Conservation (phyloP, 768 basidiomycete genomes). For the Phylloporus arenicola region DNA sequence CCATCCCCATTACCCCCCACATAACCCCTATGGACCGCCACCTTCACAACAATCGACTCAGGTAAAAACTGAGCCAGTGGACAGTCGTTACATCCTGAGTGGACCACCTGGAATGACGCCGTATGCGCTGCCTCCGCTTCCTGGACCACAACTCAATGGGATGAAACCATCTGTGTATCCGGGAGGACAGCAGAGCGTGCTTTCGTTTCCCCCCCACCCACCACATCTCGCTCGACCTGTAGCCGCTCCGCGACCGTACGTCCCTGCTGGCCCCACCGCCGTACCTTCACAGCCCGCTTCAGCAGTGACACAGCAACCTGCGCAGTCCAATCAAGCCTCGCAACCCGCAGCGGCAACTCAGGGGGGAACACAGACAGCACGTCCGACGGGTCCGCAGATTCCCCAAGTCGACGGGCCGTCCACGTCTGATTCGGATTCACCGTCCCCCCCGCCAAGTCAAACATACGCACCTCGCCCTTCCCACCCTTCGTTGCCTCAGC, state of each 20-base stretch:
- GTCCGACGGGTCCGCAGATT: slow-evolving; percentile 36
- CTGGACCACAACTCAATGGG: slow-evolving; percentile 60
- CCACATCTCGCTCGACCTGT: slow-evolving; percentile 25
- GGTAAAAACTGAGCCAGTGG: slow-evolving; percentile 72
- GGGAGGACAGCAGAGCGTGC: slow-evolving; percentile 53
- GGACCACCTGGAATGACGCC: slow-evolving; percentile 36
- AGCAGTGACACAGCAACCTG: slow-evolving; percentile 13
- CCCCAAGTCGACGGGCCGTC: slow-evolving; percentile 81
- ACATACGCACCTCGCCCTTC: slow-evolving; percentile 63
- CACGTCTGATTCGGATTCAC: slow-evolving; percentile 61
- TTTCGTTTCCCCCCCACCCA: slow-evolving; percentile 45
- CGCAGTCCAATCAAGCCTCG: slow-evolving; percentile 13
- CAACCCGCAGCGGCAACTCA: slow-evolving; percentile 12
- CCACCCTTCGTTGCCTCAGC: slow-evolving; percentile 75
- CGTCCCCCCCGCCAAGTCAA: slow-evolving; percentile 59
- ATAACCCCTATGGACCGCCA: slow-evolving; percentile 46
- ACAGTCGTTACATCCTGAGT: slow-evolving; percentile 60
- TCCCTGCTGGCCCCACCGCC: slow-evolving; percentile 17
- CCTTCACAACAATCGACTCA: slow-evolving; percentile 35
- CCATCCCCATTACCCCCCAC: slow-evolving; percentile 50
- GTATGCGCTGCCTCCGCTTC: slow-evolving; percentile 56
- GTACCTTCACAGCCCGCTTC: slow-evolving; percentile 17
- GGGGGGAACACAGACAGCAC: slow-evolving; percentile 14
- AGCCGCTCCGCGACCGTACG: slow-evolving; percentile 20
- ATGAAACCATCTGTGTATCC: slow-evolving; percentile 47